phyloP scores from a whole-genome alignment of 345 rosid genomes.

The Leavenworthia alabamica region DNA sequence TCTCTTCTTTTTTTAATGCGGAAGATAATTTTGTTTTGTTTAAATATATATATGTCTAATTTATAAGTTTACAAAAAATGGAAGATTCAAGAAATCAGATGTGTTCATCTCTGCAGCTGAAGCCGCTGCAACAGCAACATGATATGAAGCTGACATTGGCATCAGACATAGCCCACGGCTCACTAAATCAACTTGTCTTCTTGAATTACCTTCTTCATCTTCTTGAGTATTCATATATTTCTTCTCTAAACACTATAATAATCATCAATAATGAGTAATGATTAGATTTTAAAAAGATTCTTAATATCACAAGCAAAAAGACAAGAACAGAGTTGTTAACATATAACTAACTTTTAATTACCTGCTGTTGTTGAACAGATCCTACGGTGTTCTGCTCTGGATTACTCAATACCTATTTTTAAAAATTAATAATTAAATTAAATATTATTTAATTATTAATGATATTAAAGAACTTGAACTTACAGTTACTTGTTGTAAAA shows the following conservation, averaged over 20 bases:
- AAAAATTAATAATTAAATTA: neutral
- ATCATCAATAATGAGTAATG: slow-evolving; percentile 11
- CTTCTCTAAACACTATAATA: slow-evolving; percentile 11
- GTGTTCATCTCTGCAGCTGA: slow-evolving; percentile 46
- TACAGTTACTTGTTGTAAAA: slow-evolving; percentile 79
- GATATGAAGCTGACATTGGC: slow-evolving; percentile 66
- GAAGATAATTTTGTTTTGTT: neutral
- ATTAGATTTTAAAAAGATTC: slow-evolving; percentile 15
- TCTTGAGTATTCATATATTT: slow-evolving; percentile 5
- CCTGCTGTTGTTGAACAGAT: slow-evolving; percentile 72
- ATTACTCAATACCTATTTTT: slow-evolving; percentile 49
- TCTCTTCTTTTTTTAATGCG: neutral
- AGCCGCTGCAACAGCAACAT: slow-evolving; percentile 38
- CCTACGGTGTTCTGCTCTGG: slow-evolving; percentile 69
- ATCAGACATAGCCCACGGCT: slow-evolving; percentile 84
- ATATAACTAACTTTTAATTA: slow-evolving; percentile 27
- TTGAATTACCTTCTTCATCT: slow-evolving; percentile 32
- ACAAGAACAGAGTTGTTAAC: slow-evolving; percentile 25
- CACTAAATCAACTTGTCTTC: slow-evolving; percentile 43
- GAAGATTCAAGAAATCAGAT: slow-evolving; percentile 55
- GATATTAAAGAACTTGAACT: slow-evolving; percentile 5
- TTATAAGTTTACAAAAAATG: slow-evolving; percentile 19
- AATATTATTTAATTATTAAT: neutral
- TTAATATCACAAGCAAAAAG: slow-evolving; percentile 23
- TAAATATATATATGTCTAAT: slow-evolving; percentile 6